Conservation (phyloP, 768 basidiomycete genomes). For the Rhodotorula graminis region DNA sequence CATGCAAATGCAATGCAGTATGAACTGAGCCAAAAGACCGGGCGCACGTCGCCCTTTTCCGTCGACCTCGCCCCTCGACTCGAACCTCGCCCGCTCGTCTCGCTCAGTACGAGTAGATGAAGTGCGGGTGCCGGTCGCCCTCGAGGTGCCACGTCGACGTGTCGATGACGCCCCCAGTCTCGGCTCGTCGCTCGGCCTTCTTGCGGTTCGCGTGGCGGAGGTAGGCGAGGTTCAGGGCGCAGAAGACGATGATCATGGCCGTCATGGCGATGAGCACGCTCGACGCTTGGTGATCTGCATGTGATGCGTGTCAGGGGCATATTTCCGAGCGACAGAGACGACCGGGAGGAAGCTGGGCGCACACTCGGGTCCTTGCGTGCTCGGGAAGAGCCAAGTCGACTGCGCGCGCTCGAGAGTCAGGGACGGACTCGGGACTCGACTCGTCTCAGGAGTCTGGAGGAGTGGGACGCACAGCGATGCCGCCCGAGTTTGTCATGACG, state of each 20-base stretch:
- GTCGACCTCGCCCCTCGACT: too few relatives aligned
- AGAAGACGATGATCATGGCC: slow-evolving; percentile 45
- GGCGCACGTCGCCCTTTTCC: too few relatives aligned
- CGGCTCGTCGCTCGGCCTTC: slow-evolving; percentile 9
- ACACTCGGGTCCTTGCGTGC: slow-evolving; percentile 57
- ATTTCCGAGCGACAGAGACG: background rate
- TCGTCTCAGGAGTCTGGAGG: too few relatives aligned
- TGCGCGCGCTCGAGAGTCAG: slow-evolving; percentile 37
- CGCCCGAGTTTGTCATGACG: slow-evolving; percentile 52
- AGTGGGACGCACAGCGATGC: background rate
- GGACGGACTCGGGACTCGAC: too few relatives aligned
- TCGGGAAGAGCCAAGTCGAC: slow-evolving; percentile 46
- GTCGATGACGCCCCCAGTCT: background rate
- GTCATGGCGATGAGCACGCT: slow-evolving; percentile 11
- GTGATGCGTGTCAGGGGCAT: background rate
- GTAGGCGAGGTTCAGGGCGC: slow-evolving; percentile 39
- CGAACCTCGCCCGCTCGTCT: background rate
- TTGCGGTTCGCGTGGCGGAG: slow-evolving; percentile 42
- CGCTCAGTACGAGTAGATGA: background rate
- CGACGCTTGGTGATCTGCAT: slow-evolving; percentile 1
- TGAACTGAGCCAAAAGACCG: too few relatives aligned
- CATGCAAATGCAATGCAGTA: too few relatives aligned
- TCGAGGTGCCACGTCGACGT: background rate
- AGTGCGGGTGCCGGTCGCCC: slow-evolving; percentile 4
- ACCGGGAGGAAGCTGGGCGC: background rate